Conservation (phyloP, 495 filamentous ascomycete species). For the Aspergillus incahuasiensis region DNA sequence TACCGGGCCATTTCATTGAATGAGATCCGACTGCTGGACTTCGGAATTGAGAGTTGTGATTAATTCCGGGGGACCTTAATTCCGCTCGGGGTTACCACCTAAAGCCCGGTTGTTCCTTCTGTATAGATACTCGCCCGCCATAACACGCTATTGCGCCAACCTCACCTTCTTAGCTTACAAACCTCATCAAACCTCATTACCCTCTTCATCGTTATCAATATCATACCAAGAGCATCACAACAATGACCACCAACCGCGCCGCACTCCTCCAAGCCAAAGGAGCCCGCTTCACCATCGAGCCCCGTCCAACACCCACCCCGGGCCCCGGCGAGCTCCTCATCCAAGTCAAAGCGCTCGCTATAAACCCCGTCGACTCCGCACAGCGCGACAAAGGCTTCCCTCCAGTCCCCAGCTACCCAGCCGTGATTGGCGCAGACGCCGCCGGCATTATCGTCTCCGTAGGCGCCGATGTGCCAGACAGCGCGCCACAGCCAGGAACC, state of each 20-base stretch:
- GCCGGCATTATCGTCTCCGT: conserved; percentile 32
- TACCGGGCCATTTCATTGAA: no score
- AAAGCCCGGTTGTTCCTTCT: no score
- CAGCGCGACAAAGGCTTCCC: conserved; percentile 31
- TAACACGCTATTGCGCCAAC: no score
- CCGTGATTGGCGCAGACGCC: conserved; percentile 39
- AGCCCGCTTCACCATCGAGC: neutral
- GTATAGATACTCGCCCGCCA: no score
- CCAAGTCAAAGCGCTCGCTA: conserved; percentile 25
- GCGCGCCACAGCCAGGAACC: conserved; percentile 28
- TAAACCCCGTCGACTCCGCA: conserved; percentile 42
- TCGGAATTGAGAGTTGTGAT: no score
- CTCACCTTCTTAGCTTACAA: no score
- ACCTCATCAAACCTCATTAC: no score
- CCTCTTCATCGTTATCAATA: no score
- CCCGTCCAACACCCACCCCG: neutral
- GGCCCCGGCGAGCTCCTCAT: conserved; percentile 4
- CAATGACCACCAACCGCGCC: neutral
- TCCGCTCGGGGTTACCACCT: no score
- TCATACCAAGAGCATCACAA: neutral
- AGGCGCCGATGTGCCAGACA: conserved; percentile 29
- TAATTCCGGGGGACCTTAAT: no score
- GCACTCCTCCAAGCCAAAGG: conserved; percentile 3
- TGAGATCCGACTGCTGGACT: no score
- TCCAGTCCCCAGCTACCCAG: conserved; percentile 29